Evolutionary conservation across 2,329 filamentous ascomycete genomes (phyloP).

Genomic region (Exophiala sideris): DNA sequence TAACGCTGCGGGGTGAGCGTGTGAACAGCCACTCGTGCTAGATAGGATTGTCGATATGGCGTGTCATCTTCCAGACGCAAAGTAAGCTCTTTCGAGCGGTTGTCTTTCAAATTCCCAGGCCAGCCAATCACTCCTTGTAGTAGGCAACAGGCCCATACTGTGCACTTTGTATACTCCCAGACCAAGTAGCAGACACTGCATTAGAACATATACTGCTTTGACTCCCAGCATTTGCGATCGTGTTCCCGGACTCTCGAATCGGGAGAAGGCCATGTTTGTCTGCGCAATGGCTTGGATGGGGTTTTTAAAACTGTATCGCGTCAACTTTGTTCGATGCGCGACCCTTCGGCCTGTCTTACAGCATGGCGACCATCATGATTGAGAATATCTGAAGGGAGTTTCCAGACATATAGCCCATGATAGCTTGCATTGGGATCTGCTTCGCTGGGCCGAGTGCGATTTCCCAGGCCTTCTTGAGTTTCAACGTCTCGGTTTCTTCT

Average conservation of each 20-base stretch:
- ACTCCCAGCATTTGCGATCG: constrained; percentile 70
- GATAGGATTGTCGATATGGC: neutral
- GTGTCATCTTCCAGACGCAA: constrained; percentile 41
- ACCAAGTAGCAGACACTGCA: constrained; percentile 78
- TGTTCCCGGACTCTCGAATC: constrained; percentile 81
- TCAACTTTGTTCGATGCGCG: constrained; percentile 3
- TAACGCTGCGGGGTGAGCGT: too few relatives aligned
- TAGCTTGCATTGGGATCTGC: constrained; percentile 92
- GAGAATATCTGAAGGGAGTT: constrained; percentile 98
- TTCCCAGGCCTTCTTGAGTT: constrained; percentile 99
- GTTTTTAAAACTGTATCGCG: constrained; percentile 69
- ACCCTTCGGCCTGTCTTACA: constrained; percentile 11
- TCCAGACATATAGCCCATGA: constrained; percentile 99
- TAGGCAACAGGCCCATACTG: constrained; percentile 90
- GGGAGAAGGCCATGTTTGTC: constrained; percentile 84
- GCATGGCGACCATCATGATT: constrained; percentile 99
- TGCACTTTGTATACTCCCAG: constrained; percentile 97
- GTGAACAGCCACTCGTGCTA: too few relatives aligned
- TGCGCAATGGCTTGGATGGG: constrained; percentile 79
- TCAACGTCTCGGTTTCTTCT: constrained; percentile 89
- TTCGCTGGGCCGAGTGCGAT: constrained; percentile 91
- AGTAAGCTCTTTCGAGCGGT: constrained; percentile 63
- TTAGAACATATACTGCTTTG: constrained; percentile 81
- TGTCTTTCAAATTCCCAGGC: constrained; percentile 83
- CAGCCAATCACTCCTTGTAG: constrained; percentile 94